phyloP scores from a whole-genome alignment of 805 yeast genomes.

The Brettanomyces sp. region DNA sequence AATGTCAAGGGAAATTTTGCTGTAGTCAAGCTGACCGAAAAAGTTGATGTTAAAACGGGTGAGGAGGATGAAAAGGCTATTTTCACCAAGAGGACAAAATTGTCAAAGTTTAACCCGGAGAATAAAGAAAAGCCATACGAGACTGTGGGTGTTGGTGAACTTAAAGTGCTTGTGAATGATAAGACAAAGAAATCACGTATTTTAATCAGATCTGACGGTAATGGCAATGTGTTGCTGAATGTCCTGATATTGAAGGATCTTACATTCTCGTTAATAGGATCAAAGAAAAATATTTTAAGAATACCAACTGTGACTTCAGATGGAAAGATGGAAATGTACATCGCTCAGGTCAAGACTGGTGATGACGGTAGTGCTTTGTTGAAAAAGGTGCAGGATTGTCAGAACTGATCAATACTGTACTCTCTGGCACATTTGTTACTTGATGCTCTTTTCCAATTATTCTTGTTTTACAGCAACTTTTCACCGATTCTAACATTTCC shows the following conservation, averaged over 20 bases:
- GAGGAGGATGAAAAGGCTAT: conserved; percentile 71
- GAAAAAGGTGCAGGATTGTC: conserved; percentile 18
- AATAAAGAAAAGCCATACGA: conserved; percentile 43
- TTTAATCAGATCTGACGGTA: conserved; percentile 81
- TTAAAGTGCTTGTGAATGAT: conserved; percentile 59
- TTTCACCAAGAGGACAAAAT: conserved; percentile 62
- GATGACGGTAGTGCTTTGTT: conserved; percentile 52
- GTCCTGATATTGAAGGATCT: conserved; percentile 48
- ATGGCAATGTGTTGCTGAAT: conserved; percentile 70
- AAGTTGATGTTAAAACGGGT: conserved; percentile 59
- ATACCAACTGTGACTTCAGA: conserved; percentile 53
- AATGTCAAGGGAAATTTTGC: conserved; percentile 42
- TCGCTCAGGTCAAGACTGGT: conserved; percentile 70
- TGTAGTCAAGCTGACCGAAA: conserved; percentile 35
- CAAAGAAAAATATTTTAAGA: conserved; percentile 53
- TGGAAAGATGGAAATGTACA: conserved; percentile 55
- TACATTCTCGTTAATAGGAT: conserved; percentile 49
- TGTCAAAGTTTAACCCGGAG: conserved; percentile 48
- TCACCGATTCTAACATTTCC: no score
- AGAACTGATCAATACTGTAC: conserved; percentile 2
- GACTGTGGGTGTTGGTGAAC: conserved; percentile 71
- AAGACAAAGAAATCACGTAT: conserved; percentile 58
- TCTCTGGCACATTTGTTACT: no score
- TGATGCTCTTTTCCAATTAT: no score
- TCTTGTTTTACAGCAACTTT: no score